Percentiles rank a stretch among this genome's conserved stretches.
phyloP scores from a whole-genome alignment of 2,329 filamentous ascomycete genomes.

The Aciculosporium take region DNA sequence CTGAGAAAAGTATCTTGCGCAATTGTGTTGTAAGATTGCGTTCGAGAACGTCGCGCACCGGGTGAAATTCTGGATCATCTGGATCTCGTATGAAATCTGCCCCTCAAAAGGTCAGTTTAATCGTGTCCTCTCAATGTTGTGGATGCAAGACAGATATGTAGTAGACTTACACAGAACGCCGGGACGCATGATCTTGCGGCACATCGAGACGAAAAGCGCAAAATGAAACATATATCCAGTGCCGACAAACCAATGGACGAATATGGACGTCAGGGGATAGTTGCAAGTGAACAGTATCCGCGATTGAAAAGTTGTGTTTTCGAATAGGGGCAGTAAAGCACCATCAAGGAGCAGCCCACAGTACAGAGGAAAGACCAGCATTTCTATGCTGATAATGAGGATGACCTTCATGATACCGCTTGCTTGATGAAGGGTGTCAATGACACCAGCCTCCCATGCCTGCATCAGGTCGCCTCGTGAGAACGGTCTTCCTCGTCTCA shows the following conservation, averaged over 20 bases:
- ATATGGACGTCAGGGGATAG: constrained; percentile 79
- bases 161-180: constrained; percentile 72
- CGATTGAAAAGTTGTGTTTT: constrained; percentile 61
- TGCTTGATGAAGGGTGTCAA: constrained; percentile 79
- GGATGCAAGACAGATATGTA: not conserved
- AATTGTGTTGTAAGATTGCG: constrained; percentile 84
- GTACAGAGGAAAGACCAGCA: constrained; percentile 93
- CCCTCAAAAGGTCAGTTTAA: not conserved
- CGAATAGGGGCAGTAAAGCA: constrained; percentile 80
- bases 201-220: constrained; percentile 96
- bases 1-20: constrained; percentile 90
- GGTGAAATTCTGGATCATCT: constrained; percentile 95
- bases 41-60: constrained; percentile 90
- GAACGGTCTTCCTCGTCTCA: constrained; percentile 58
- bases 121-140: not conserved
- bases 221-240: constrained; percentile 99
- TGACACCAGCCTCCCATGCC: constrained; percentile 60
- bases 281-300: constrained; percentile 63
- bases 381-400: constrained; percentile 95
- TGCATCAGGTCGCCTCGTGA: constrained; percentile 40
- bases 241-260: constrained; percentile 97
- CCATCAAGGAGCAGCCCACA: constrained; percentile 83
- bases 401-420: constrained; percentile 97
- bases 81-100: constrained; percentile 92
- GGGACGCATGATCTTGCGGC: constrained; percentile 88